Conservation (phyloP, 176 grass and related monocot genomes). For the Eragrostis curvula region DNA sequence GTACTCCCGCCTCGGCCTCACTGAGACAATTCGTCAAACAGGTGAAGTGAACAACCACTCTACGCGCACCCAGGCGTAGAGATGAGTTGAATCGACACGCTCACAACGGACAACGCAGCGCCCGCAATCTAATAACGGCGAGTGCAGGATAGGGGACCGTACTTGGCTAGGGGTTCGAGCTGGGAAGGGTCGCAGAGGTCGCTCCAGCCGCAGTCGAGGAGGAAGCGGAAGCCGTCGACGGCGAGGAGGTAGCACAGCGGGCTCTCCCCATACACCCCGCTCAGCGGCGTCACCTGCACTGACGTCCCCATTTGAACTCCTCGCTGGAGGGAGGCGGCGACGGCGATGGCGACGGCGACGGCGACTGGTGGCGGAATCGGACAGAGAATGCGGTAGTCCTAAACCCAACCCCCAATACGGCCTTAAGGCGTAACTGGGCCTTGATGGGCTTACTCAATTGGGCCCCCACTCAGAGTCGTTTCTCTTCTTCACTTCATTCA, state of each 20-base stretch:
- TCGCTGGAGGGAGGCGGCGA: slow-evolving; percentile 13
- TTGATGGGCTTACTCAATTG: neutral
- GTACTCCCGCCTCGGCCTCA: neutral
- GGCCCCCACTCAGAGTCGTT: neutral
- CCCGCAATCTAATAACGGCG: too few relatives aligned
- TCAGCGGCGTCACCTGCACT: slow-evolving; percentile 88
- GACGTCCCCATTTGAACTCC: slow-evolving; percentile 72
- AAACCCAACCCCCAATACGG: neutral
- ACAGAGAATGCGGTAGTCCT: neutral
- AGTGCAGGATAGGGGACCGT: neutral
- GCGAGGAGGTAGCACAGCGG: slow-evolving; percentile 83
- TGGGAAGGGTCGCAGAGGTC: slow-evolving; percentile 81
- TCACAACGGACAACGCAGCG: neutral
- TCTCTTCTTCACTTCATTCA: neutral
- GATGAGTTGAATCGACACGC: neutral
- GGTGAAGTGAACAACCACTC: neutral
- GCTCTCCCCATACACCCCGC: slow-evolving; percentile 75
- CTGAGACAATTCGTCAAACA: slow-evolving; percentile 15
- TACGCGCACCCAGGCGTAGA: neutral
- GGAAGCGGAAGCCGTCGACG: slow-evolving; percentile 90
- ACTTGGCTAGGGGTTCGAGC: slow-evolving; percentile 90
- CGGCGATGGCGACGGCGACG: too few relatives aligned
- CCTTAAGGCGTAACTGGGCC: neutral
- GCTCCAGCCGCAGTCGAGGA: slow-evolving; percentile 98
- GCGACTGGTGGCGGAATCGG: slow-evolving; percentile 15